These are phyloP conservation scores for Schoenoplectus tabernaemontani DNA, from an alignment of 202 grass and related monocot genomes.

Conservation along the genomic window DNA sequence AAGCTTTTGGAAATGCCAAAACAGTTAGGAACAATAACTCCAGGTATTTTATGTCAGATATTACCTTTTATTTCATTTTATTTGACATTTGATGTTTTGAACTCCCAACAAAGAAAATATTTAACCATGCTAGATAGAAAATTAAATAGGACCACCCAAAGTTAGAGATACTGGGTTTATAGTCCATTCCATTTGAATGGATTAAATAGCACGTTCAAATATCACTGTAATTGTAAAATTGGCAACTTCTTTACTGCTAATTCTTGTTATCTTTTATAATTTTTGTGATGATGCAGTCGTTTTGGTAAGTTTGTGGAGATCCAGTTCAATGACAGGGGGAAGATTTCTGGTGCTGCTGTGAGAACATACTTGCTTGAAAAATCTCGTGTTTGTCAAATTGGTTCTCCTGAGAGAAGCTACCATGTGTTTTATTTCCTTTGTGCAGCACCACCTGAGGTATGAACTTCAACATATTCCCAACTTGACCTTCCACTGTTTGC, in stretches of 20 bases:
- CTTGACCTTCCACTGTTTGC: neutral
- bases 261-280: neutral
- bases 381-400: constrained; percentile 93
- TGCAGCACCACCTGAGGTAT: constrained; percentile 75
- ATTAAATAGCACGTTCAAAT: neutral
- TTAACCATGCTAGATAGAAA: neutral
- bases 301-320: constrained; percentile 99
- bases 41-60: constrained; percentile 22
- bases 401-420: constrained; percentile 94
- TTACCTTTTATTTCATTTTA: neutral
- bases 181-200: neutral
- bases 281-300: constrained; percentile 49
- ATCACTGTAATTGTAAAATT: neutral
- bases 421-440: constrained; percentile 98
- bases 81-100: neutral
- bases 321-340: constrained; percentile 85
- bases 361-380: constrained; percentile 98
- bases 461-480: neutral
- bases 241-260: neutral
- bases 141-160: neutral
- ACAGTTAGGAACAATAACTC: constrained; percentile 83
- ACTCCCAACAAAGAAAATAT: neutral
- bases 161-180: neutral
- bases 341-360: constrained; percentile 95
- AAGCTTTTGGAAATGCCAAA: constrained; percentile 85